Base-by-base conservation (phyloP, 495 filamentous ascomycete species). In the Jackrogersella minutella region DNA sequence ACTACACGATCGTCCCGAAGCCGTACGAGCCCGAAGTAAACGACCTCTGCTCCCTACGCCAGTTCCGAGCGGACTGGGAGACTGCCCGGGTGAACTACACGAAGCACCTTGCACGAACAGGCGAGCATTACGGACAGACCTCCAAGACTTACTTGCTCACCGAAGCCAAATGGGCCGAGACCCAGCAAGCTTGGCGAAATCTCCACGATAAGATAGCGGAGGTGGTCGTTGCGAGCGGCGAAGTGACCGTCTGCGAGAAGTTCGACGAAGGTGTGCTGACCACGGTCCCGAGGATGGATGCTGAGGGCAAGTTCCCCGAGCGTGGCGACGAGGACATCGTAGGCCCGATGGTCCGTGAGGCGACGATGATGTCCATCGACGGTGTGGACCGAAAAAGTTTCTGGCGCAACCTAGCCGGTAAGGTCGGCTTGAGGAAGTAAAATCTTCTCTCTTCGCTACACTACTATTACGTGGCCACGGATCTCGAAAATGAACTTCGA, bases 301-400 rank as follows among this genome's bases (percentile, higher is more conserved):
- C 87, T 74, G 88, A 91, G 60, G 87, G 86, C 47, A 97, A 97
- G 77, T 97, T 97, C 66, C 92, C 91, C 22, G 87, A 90, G 61
- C 84, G 94, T 47, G 93, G 91, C 24, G 92, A 97, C 67, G 88
- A 92, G 55, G 92, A 96, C 73, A 95, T 97, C 60, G 92, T 97
- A 11, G 93, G 93, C 0, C 93, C 93, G 2, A 97, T 97, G 93
- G 86, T 87, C 10, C 84, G 88, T 50, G 84, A 87, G 56, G 75
- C 77, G 5, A 73, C 79, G 51, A 84, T 84, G 81, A 69, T 73
- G 21, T 76, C 79, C 17, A 70, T 77, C 13, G 72, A 68, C 6
- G 66, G 74, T 8, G 57, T 74, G 16, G 80, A 82, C 17, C 74
- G 74, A 46, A 77, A 76, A 56, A 69, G 77, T 14, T 75, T 76